Evolutionary conservation across 2,329 filamentous ascomycete species (phyloP), one percentile per base, ranked within the genome.

Genomic region (Fonsecaea monophora): DNA sequence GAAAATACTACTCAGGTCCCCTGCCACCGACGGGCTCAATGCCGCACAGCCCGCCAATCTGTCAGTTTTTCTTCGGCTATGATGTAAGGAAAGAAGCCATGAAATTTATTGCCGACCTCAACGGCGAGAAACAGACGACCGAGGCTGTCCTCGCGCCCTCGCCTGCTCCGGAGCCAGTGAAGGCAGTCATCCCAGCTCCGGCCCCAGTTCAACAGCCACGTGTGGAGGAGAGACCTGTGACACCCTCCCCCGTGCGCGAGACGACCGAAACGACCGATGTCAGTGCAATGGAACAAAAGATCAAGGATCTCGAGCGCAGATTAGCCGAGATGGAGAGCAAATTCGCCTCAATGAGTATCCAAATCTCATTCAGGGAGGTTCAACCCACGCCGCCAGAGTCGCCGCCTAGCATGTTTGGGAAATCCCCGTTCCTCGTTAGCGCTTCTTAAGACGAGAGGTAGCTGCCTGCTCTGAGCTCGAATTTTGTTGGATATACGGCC

Each of bases 51-150:
- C 65, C 64, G 3, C 64, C 69, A 2, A 73, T 73, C 48, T 73
- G 71, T 56, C 56, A 73, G 21, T 73, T 73, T 59, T 73, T 73
- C 65, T 73, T 73, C 57, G 68, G 59, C 2, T 73, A 73, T 50
- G 71, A 73, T 62, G 71, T 73, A 25, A 64, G 66, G 48, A 70
- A 68, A 50, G 70, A 73, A 40, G 68, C 66, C 2, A 34, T 62
- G 37, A 48, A 67, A 38, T 60, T 66, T 18, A 56, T 73, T n/a
- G 48, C 64, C 30, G 62, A 62, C 34, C 25, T 60, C 34, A 60
- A 65, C 32, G 59, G 59, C 5, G 50, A 61, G 42, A 54, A 57
- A 38, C 13, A n/a, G n/a, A 38, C 25, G 32, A 54, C 42, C 7
- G 38, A 34, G 15, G 34, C 40, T 32, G 18, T 13, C 21, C 59